These are phyloP conservation scores for Pulicaria dysenterica DNA, from an alignment of 129 eudicot genomes.

Conservation along the genomic window DNA sequence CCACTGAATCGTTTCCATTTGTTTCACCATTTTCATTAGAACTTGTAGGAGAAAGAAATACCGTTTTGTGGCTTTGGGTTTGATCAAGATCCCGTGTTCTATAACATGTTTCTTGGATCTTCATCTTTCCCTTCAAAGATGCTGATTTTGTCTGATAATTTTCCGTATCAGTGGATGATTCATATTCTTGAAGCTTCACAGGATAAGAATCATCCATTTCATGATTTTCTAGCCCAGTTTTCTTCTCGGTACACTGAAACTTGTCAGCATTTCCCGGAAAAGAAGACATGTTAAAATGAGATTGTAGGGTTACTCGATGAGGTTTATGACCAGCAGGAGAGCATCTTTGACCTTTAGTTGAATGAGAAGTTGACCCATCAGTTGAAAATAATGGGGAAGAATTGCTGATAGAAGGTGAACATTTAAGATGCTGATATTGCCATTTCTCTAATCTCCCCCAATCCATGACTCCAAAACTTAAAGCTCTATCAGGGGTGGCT, in stretches of 20 bases:
- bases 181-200: constrained; percentile 24
- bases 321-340: constrained; percentile 41
- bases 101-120: constrained; percentile 36
- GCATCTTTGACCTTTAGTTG: constrained; percentile 43
- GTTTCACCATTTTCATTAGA: constrained; percentile 18
- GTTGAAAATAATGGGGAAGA: constrained; percentile 49
- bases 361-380: constrained; percentile 47
- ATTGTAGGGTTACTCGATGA: constrained; percentile 47
- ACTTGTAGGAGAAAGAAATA: constrained; percentile 35
- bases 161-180: constrained; percentile 14
- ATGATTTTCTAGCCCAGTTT: constrained; percentile 31
- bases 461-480: constrained; percentile 83
- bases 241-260: constrained; percentile 12
- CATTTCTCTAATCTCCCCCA: constrained; percentile 74
- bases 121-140: constrained; percentile 52
- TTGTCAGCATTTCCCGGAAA: constrained; percentile 27
- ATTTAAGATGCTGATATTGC: constrained; percentile 48
- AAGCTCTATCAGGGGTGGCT: constrained; percentile 53
- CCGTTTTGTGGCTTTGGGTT: constrained; percentile 19
- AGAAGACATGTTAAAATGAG: constrained; percentile 44
- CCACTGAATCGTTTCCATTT: neutral
- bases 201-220: neutral
- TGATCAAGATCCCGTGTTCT: constrained; percentile 9
- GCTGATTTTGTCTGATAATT: constrained; percentile 23
- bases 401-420: constrained; percentile 54